Percentiles rank a stretch among this genome's conserved stretches.
Evolutionary conservation across 495 filamentous ascomycete genomes (phyloP).

Genomic region (Tuber melanosporum): DNA sequence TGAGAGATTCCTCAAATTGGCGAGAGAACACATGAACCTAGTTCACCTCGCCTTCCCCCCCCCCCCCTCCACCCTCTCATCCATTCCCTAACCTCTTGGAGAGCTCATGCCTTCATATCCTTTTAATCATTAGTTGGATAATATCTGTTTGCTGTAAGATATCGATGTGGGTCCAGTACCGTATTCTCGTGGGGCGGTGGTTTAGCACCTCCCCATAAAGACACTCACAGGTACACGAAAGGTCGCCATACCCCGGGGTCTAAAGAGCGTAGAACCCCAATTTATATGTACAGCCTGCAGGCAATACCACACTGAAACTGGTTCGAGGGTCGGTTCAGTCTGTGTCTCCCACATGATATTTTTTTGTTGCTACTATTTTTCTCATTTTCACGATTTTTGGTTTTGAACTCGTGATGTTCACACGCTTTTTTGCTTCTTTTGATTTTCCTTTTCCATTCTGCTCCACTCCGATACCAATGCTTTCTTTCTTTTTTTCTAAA

Average conservation of each 20-base stretch:
- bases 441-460: constrained; percentile 12
- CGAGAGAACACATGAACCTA: background rate
- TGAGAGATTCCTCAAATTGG: background rate
- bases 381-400: background rate
- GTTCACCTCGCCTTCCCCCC: background rate
- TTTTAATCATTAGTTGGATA: background rate
- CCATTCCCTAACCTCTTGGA: background rate
- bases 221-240: background rate
- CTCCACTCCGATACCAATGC: constrained; percentile 7
- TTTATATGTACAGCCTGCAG: constrained; percentile 1
- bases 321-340: background rate
- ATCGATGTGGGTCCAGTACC: background rate
- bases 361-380: background rate
- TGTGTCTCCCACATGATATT: background rate
- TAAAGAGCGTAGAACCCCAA: background rate
- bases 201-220: background rate
- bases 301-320: background rate
- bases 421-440: constrained; percentile 7
- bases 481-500: background rate
- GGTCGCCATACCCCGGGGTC: background rate
- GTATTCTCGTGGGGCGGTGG: background rate
- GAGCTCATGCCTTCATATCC: background rate
- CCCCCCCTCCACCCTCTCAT: background rate
- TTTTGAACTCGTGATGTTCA: background rate
- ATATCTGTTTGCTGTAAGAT: background rate